Conservation (phyloP, 2,329 filamentous ascomycete genomes). For the Davidsoniella australis region DNA sequence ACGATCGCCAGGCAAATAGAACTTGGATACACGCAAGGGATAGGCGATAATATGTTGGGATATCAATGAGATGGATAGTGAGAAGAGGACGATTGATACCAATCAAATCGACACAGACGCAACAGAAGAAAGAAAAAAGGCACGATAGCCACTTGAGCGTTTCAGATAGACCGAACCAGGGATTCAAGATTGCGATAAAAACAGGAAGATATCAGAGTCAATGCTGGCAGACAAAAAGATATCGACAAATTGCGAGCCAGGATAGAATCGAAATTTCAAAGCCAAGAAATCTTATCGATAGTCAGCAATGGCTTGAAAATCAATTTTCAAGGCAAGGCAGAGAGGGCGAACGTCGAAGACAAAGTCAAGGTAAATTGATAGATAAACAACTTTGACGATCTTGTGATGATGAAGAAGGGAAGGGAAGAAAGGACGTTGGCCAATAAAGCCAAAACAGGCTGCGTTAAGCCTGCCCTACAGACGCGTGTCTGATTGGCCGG, state of each 20-base stretch:
- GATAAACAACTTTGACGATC: too few relatives aligned
- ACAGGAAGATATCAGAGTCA: neutral
- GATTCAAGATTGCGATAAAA: neutral
- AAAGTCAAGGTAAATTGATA: too few relatives aligned
- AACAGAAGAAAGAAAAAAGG: neutral
- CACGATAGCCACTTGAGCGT: neutral
- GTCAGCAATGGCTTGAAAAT: neutral
- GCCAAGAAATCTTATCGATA: neutral
- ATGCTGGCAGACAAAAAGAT: neutral
- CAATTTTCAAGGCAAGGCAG: neutral
- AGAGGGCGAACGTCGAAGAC: neutral
- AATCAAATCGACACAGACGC: neutral
- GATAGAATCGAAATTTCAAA: neutral
- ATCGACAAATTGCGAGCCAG: neutral
- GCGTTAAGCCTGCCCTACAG: slow-evolving; percentile 1
- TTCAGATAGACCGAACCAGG: neutral
- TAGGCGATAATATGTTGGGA: neutral
- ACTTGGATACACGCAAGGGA: too few relatives aligned
- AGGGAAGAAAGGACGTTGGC: neutral
- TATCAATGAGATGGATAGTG: too few relatives aligned
- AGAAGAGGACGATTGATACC: neutral
- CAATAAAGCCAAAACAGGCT: too few relatives aligned
- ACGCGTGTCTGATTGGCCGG: slow-evolving; percentile 2
- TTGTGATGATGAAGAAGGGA: neutral
- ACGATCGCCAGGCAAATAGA: too few relatives aligned